These are phyloP conservation scores for Botrytis sinoallii DNA, from an alignment of 2,329 filamentous ascomycete genomes.

Conservation along the genomic window DNA sequence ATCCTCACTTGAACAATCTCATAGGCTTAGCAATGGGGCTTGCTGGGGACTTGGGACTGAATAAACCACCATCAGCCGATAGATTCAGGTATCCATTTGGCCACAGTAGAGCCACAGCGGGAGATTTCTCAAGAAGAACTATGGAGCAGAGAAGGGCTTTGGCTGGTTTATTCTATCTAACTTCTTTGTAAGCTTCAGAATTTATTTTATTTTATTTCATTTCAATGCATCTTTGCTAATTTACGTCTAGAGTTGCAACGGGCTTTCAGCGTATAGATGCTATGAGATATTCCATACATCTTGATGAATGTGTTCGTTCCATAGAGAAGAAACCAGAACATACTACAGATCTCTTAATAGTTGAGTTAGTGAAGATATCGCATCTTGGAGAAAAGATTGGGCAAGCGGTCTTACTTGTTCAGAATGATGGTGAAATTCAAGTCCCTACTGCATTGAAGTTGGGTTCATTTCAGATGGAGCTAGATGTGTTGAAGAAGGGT, in stretches of 20 bases:
- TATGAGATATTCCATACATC: constrained; percentile 12
- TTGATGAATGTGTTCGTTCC: constrained; percentile 1
- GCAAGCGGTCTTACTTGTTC: neutral
- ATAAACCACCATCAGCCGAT: constrained; percentile 7
- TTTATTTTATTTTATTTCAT: neutral
- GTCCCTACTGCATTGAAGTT: neutral
- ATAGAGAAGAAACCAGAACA: constrained; percentile 3
- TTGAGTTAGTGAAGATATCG: constrained; percentile 8
- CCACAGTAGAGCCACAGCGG: neutral
- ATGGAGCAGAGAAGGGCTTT: constrained; percentile 14
- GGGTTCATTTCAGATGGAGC: neutral
- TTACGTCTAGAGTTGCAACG: neutral
- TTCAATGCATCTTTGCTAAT: neutral
- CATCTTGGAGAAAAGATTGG: constrained; percentile 8
- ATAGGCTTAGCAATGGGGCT: constrained; percentile 7
- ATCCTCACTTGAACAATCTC: constrained; percentile 17
- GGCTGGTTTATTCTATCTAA: constrained; percentile 15
- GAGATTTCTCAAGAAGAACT: neutral
- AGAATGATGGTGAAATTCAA: neutral
- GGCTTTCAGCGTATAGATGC: constrained; percentile 13
- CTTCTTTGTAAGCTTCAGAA: neutral
- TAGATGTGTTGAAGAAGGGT: neutral
- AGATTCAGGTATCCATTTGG: constrained; percentile 12
- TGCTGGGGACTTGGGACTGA: constrained; percentile 1
- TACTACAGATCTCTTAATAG: neutral